Percentiles rank a stretch among this genome's conserved stretches.
Conservation (phyloP, 768 basidiomycete genomes). For the Termitomyces sp. region DNA sequence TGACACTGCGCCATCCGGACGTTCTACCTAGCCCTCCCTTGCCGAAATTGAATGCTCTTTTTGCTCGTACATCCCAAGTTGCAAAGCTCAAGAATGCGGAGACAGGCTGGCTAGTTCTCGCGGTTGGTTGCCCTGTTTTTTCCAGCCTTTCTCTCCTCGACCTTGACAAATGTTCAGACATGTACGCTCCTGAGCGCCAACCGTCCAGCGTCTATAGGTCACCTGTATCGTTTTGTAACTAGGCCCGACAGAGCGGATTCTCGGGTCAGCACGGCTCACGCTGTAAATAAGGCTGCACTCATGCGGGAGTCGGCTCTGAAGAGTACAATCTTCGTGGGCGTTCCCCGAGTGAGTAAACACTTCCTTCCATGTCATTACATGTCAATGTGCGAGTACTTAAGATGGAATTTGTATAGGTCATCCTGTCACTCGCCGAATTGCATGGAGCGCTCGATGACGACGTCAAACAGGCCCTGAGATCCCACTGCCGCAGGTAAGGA, state of each 20-base stretch:
- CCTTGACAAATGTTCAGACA: conserved; percentile 42
- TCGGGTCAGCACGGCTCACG: conserved; percentile 41
- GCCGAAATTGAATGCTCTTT: conserved; percentile 45
- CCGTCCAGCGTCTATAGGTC: conserved; percentile 70
- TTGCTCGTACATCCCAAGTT: conserved; percentile 58
- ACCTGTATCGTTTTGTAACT: conserved; percentile 76
- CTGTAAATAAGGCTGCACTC: conserved; percentile 69
- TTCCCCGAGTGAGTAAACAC: conserved; percentile 62
- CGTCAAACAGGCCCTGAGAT: conserved; percentile 67
- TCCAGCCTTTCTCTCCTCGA: conserved; percentile 2
- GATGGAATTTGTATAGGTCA: conserved; percentile 47
- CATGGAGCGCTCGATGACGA: conserved; percentile 76
- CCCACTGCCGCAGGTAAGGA: conserved; percentile 55
- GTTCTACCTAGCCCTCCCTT: conserved; percentile 52
- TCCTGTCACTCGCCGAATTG: conserved; percentile 74
- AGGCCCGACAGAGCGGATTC: conserved; percentile 35
- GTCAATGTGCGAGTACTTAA: conserved; percentile 9
- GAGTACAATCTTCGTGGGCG: conserved; percentile 84
- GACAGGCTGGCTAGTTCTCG: conserved; percentile 77
- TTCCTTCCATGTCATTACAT: conserved; percentile 9
- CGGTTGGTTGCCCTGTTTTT: conserved; percentile 34
- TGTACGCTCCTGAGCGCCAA: conserved; percentile 82
- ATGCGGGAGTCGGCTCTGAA: conserved; percentile 90
- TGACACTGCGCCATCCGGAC: conserved; percentile 62
- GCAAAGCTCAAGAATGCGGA: conserved; percentile 60